Evolutionary conservation across 2,329 filamentous ascomycete species (phyloP).

Genomic region (Fusarium foetens): DNA sequence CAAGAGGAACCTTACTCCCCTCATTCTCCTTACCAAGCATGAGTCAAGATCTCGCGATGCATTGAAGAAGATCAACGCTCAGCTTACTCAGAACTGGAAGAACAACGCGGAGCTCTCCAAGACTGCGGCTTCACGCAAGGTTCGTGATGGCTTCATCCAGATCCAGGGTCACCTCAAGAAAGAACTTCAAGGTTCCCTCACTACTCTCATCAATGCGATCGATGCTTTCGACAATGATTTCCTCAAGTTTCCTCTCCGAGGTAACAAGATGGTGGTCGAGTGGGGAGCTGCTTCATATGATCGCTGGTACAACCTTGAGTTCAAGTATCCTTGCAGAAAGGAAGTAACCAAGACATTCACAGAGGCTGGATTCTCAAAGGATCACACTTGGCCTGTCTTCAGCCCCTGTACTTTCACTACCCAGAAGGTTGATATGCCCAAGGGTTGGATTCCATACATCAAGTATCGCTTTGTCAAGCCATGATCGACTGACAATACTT

Average conservation of each 20-base stretch:
- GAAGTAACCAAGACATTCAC: constrained; percentile 20
- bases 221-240: constrained; percentile 23
- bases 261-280: constrained; percentile 21
- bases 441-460: constrained; percentile 28
- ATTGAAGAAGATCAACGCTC: constrained; percentile 4
- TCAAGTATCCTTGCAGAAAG: constrained; percentile 28
- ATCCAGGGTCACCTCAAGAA: constrained; percentile 10
- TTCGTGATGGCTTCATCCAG: constrained; percentile 25
- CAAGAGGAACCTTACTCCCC: constrained; percentile 4
- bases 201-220: constrained; percentile 1
- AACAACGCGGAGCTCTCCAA: constrained; percentile 28
- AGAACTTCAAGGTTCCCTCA: not conserved
- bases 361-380: constrained; percentile 6
- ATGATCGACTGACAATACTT: not conserved
- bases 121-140: constrained; percentile 16
- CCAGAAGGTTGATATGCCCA: constrained; percentile 17
- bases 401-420: constrained; percentile 19
- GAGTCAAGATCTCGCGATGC: not conserved
- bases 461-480: constrained; percentile 31
- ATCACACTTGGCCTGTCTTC: constrained; percentile 23
- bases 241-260: constrained; percentile 13
- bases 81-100: constrained; percentile 29
- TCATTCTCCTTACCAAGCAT: constrained; percentile 21
- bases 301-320: constrained; percentile 27
- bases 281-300: constrained; percentile 18